phyloP scores from a whole-genome alignment of 1,284 basidiomycete genomes.

The Hypsizygus ulmarius region DNA sequence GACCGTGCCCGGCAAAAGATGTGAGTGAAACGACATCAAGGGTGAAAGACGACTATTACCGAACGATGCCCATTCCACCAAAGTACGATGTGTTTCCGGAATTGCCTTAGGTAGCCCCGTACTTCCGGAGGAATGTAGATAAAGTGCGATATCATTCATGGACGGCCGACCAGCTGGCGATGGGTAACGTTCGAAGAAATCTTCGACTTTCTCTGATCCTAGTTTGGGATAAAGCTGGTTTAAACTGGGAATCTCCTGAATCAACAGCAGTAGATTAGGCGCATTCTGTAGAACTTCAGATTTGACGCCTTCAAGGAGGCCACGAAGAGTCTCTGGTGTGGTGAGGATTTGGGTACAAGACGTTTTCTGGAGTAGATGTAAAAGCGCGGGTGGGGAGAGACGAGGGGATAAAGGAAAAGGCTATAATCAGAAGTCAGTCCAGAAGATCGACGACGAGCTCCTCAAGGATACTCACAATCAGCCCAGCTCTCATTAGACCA shows the following conservation, averaged over 20 bases:
- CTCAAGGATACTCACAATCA: slow-evolving; percentile 17
- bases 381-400: slow-evolving; percentile 30
- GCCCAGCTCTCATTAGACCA: slow-evolving; percentile 21
- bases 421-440: slow-evolving; percentile 14
- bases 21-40: background rate
- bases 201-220: slow-evolving; percentile 20
- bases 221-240: slow-evolving; percentile 28
- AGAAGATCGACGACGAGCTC: background rate
- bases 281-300: background rate
- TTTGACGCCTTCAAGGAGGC: slow-evolving; percentile 1
- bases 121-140: slow-evolving; percentile 28
- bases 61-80: slow-evolving; percentile 13
- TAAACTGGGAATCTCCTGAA: slow-evolving; percentile 6
- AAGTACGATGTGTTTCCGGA: slow-evolving; percentile 16
- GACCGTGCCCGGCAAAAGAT: background rate
- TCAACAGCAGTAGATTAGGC: background rate
- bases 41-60: background rate
- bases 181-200: slow-evolving; percentile 5
- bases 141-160: slow-evolving; percentile 12
- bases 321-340: slow-evolving; percentile 21
- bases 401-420: slow-evolving; percentile 35
- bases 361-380: slow-evolving; percentile 28
- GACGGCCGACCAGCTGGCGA: background rate
- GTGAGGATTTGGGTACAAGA: slow-evolving; percentile 29
- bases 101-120: slow-evolving; percentile 26